Percentiles rank a stretch among this genome's conserved stretches.
These are phyloP conservation scores for Colletotrichum spinosum DNA, from an alignment of 2,329 filamentous ascomycete genomes.

Conservation along the genomic window DNA sequence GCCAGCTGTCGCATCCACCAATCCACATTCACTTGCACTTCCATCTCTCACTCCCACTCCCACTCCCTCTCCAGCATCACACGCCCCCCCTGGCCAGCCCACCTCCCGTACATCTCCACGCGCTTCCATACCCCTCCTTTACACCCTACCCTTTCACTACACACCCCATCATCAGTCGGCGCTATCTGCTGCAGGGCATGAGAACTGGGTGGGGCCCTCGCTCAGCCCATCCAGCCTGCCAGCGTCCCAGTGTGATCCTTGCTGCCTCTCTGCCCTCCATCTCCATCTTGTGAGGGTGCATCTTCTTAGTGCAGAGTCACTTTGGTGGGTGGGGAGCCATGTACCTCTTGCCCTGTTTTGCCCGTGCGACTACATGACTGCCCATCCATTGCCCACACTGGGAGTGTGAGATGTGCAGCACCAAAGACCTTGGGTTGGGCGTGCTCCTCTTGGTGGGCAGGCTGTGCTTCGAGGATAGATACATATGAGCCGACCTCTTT, in stretches of 20 bases:
- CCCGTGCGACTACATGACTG: too few relatives aligned
- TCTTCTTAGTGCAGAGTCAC: slow-evolving; percentile 19
- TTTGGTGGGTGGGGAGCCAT: neutral
- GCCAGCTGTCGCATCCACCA: neutral
- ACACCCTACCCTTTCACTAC: slow-evolving; percentile 3
- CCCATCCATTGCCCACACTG: slow-evolving; percentile 2
- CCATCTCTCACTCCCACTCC: neutral
- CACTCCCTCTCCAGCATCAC: neutral
- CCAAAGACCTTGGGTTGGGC: slow-evolving; percentile 24
- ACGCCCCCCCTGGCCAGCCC: neutral
- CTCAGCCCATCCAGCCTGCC: slow-evolving; percentile 33
- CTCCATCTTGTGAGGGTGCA: slow-evolving; percentile 16
- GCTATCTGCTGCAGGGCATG: slow-evolving; percentile 38
- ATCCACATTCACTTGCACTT: neutral
- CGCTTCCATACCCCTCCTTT: too few relatives aligned
- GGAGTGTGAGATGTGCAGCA: slow-evolving; percentile 15
- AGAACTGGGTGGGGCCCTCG: slow-evolving; percentile 28
- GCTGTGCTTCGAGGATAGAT: slow-evolving; percentile 39
- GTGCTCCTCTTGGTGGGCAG: slow-evolving; percentile 34
- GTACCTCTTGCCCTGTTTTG: too few relatives aligned
- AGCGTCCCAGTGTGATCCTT: slow-evolving; percentile 30
- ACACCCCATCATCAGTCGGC: slow-evolving; percentile 8
- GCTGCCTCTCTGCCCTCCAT: slow-evolving; percentile 30
- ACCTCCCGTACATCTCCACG: too few relatives aligned
- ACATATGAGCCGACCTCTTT: slow-evolving; percentile 40